Base-by-base conservation (phyloP, 2,329 filamentous ascomycete genomes). In the Fusarium devonianum region DNA sequence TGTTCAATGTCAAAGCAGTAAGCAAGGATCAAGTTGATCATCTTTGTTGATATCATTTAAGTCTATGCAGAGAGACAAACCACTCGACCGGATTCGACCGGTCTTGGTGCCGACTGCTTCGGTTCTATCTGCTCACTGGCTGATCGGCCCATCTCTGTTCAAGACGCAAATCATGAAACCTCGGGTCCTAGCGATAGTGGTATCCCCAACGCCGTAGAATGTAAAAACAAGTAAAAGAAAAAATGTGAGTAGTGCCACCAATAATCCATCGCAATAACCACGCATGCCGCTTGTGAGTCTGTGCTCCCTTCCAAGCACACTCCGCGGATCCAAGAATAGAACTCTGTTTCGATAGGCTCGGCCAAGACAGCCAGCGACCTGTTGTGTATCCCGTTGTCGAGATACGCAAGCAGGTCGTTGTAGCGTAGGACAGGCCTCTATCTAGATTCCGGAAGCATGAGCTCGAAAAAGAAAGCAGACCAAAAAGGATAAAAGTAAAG, bases 171-270 rank as follows among this genome's bases (percentile, higher is more conserved):
- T 17, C 40, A 36, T 23, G 17, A 29, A 35, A 26, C 30, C 22
- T 16, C 33, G 47, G 57, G 33, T 44, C 49, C 44, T 54, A 65
- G 57, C 61, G 63, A 65, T 56, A 63, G 63, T 65, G 62, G 56
- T 64, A 62, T 56, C 58, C 55, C 43, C 45, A 60, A 64, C 61
- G 61, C 63, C 63, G 30, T 44, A 37, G 43, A 38, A 64, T 59
- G 54, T 60, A 36, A 53, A 47, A 22, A 51, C 58, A 36, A 47
- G 45, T 16, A 34, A 21, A n/a, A 36, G 62, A 48, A 49, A 25
- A 22, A 42, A 45, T 41, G 46, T 39, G 60, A 44, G 46, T 25
- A 56, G 44, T 48, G 48, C 40, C 56, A 45, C 52, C 35, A 42
- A 56, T 30, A 32, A 58, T 55, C 47, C 62, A 50, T 49, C 49